phyloP scores from a whole-genome alignment of 345 rosid genomes.

The Barbarea vulgaris region DNA sequence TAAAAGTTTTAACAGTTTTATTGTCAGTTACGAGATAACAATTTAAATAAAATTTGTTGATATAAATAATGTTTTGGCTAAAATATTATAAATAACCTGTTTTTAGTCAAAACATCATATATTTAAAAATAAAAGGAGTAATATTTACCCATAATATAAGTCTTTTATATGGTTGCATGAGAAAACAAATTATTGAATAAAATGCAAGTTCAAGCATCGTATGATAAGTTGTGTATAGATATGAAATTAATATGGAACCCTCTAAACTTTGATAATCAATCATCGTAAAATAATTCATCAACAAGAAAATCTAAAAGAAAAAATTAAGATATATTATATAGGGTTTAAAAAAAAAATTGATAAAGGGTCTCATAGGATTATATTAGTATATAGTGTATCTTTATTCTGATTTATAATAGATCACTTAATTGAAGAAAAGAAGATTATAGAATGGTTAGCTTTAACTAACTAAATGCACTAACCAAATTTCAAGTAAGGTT shows the following conservation, averaged over 20 bases:
- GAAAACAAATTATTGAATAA: not conserved
- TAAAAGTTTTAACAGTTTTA: no score
- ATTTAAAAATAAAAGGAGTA: no score
- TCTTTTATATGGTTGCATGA: not conserved
- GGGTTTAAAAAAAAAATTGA: no score
- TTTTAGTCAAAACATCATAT: no score
- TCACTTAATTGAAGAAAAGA: not conserved
- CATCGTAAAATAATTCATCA: not conserved
- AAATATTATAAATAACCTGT: no score
- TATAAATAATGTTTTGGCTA: no score
- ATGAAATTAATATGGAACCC: not conserved
- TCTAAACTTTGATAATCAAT: not conserved
- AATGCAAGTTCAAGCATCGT: not conserved
- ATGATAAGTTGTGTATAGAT: not conserved
- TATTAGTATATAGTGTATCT: not conserved
- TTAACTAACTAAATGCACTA: conserved; percentile 68
- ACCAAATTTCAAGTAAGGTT: conserved; percentile 38
- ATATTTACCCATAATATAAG: not conserved
- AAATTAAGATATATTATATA: not conserved
- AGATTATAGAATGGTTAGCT: conserved; percentile 40
- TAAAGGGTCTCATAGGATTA: no score
- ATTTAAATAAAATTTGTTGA: no score
- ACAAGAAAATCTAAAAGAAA: not conserved
- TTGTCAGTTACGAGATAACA: no score
- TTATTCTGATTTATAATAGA: not conserved